Base-by-base conservation (phyloP, 176 grass and related monocot genomes). In the Secale cereale region DNA sequence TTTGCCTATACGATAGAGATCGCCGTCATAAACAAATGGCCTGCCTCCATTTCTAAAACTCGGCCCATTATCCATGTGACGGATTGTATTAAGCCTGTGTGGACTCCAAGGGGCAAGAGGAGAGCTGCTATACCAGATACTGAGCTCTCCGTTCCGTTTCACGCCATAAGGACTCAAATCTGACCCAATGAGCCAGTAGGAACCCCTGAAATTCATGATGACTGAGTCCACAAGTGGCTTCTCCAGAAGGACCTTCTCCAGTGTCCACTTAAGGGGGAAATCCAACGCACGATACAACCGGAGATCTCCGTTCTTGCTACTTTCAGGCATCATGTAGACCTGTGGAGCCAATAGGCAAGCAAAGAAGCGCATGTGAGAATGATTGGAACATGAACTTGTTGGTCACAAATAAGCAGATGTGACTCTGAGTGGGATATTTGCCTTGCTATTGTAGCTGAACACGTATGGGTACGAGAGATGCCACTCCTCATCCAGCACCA, bases 251-350 rank as follows among this genome's bases (percentile, higher is more conserved):
- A 98, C 74, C 32, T 89, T 95, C 60, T 92, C 93, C 76, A 94
- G 48, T 80, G 90, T 67, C 96, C 96, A 98, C 20, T 85, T 90
- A 3, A 87, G 62, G 13, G 96, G 96, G 60, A 98, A 98, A 65
- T 98, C 78, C 19, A 86, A 68, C 0, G 93, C 93, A 59, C 70
- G 86, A 62, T 98, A 98, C 11, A 98, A 67, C 56, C 65, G 86
- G 46, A 98, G 89, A 69, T 94, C 88, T 12, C 91, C 91, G 28
- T 92, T 95, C 81, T 90, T 89, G 32, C 91, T 95, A 70, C 93
- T 94, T 91, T 95, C 96, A 79, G 96, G 96, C 85, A 98, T 89
- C 96, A 98, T 94, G 64, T 94, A 98, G 16, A 88, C 87, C 96
- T 98, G 84, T 15, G 22, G 74, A 76, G 5, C 14, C 28, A 41